Base-by-base conservation (phyloP, 163 green algal species). In the Volvox carteri region DNA sequence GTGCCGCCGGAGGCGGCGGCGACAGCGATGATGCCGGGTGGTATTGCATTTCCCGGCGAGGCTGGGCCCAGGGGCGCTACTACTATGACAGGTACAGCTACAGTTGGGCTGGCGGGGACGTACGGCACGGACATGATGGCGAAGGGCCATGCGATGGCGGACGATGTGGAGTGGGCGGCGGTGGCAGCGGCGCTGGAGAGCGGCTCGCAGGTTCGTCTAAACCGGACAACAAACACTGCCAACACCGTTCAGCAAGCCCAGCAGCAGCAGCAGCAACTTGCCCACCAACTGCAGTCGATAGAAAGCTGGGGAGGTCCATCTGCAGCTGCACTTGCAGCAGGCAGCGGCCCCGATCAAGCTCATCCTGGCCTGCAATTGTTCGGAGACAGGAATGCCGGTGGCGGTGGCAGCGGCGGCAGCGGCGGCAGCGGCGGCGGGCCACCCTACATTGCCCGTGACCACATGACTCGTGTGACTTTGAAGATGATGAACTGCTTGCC, bases 401-500 rank as follows among this genome's bases (percentile, higher is more conserved):
- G 44, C 23, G 44, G 48, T 21, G 75, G 50, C 75, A 30, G 73
- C 44, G 9, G 23, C 12, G 42, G 44, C 42, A 28, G 48, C n/a
- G n/a, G 75, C 30, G 75, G 8, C 3, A 48, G 48, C 33, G 48
- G 9, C n/a, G 46, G 48, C 23, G 75, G 75, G 0, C 48, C 48
- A 30, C 48, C 37, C 3, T 88, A 88, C 68, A 37, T 60, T 4
- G 11, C 68, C 3, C 67, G 68, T 19, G 83, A 88, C 68, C 33
- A 58, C 39, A 52, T 88, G 48, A 46, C 35, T 2, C 67, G 83
- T 39, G 68, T 88, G 35, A 88, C 83, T 18, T 4, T 88, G 23
- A 88, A 88, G 67, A 12, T 88, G 25, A 88, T 88, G 83, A 78
- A 70, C 68, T 88, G 83, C 67, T 67, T 88, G 68, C 83, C 83